These are phyloP conservation scores for Furculomyces boomerangus DNA, from an alignment of 371 early-diverging fungal species.

Conservation along the genomic window DNA sequence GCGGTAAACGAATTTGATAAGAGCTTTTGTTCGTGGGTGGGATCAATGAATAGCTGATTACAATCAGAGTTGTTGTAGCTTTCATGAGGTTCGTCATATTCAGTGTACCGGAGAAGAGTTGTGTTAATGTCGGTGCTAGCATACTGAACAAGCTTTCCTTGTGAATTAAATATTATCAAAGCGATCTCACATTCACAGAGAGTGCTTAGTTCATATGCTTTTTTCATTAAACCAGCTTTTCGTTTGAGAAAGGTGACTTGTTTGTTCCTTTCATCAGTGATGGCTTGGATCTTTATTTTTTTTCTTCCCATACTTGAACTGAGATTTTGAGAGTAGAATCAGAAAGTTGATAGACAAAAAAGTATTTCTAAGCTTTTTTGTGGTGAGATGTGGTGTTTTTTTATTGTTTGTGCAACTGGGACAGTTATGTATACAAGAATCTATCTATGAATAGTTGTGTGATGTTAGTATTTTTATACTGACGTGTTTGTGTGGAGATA, in stretches of 20 bases:
- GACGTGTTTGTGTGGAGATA: too few relatives aligned
- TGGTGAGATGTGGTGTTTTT: too few relatives aligned
- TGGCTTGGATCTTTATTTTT: conserved; percentile 91
- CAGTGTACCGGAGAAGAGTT: conserved; percentile 81
- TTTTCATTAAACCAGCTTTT: conserved; percentile 97
- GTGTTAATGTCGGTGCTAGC: conserved; percentile 81
- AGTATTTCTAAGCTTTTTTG: too few relatives aligned
- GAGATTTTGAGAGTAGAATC: too few relatives aligned
- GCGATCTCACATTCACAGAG: conserved; percentile 95
- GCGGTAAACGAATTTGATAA: too few relatives aligned
- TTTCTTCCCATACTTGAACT: conserved; percentile 85
- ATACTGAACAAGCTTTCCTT: conserved; percentile 83
- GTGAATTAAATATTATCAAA: conserved; percentile 77
- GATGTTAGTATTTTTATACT: too few relatives aligned
- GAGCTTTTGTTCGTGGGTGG: conserved; percentile 6
- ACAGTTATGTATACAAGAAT: too few relatives aligned
- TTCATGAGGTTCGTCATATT: conserved; percentile 29
- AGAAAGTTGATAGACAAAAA: too few relatives aligned
- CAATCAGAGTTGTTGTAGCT: conserved; percentile 25
- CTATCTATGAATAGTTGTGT: too few relatives aligned
- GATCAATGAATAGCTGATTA: conserved; percentile 14
- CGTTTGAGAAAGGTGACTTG: conserved; percentile 97
- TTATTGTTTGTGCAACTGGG: too few relatives aligned
- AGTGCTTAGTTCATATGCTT: conserved; percentile 94
- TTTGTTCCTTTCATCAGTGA: conserved; percentile 83